Evolutionary conservation across 768 basidiomycete genomes (phyloP).

Genomic region (Rhodotorula kratochvilovae): DNA sequence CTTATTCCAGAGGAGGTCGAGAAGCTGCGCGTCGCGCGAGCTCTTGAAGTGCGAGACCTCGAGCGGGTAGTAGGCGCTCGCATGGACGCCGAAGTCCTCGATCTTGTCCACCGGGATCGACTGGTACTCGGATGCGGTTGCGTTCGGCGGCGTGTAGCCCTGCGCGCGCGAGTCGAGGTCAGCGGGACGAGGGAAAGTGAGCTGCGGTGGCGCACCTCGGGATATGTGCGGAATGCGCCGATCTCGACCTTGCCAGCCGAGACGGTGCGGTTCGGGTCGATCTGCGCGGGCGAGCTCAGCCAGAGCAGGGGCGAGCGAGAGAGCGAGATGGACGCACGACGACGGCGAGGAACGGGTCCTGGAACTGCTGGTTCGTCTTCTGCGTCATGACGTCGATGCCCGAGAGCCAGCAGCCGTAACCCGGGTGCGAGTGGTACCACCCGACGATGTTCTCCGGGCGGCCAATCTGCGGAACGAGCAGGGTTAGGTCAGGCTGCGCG

Average conservation of each 20-base stretch:
- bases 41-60: slow-evolving; percentile 95
- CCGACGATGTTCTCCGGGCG: slow-evolving; percentile 69
- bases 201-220: slow-evolving; percentile 54
- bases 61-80: slow-evolving; percentile 88
- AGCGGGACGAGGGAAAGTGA: not conserved
- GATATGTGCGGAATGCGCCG: slow-evolving; percentile 96
- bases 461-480: slow-evolving; percentile 37
- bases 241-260: slow-evolving; percentile 99
- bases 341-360: slow-evolving; percentile 94
- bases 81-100: slow-evolving; percentile 98
- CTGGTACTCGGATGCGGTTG: slow-evolving; percentile 76
- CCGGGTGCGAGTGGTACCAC: slow-evolving; percentile 99
- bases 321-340: slow-evolving; percentile 60
- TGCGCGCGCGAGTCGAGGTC: slow-evolving; percentile 34
- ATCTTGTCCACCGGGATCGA: slow-evolving; percentile 95
- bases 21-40: slow-evolving; percentile 74
- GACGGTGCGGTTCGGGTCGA: slow-evolving; percentile 96
- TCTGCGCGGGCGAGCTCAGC: slow-evolving; percentile 52
- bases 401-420: slow-evolving; percentile 98
- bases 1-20: slow-evolving; percentile 95
- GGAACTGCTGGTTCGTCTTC: slow-evolving; percentile 86
- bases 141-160: slow-evolving; percentile 75
- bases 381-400: slow-evolving; percentile 99
- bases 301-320: not conserved
- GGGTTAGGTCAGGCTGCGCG: too few species aligned